Evolutionary conservation across 768 basidiomycete genomes (phyloP), one percentile per base, ranked within the genome.

Genomic region (Leccinellum albellum): DNA sequence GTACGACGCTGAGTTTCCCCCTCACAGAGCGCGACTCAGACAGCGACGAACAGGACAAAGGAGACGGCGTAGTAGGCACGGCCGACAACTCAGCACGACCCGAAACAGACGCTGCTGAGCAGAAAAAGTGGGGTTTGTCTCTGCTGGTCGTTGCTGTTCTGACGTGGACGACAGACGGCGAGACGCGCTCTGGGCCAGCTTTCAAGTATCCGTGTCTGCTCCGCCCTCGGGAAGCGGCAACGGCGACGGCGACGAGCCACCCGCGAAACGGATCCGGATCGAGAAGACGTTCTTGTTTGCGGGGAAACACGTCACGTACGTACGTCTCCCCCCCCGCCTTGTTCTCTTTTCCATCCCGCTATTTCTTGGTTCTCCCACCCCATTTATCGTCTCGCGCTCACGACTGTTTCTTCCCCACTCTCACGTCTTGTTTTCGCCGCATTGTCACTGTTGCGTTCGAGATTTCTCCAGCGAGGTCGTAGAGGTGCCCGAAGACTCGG

Each of bases 261-360:
- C 61, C 14, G 50, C 68, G n/a, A 79, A 75, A 53, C 75, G 77
- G 62, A 78, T 94, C 33, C 88, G 85, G 71, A 75, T 94, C 48
- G 80, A 85, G 68, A 88, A 84, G 66, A 79, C 76, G 33, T 88
- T 85, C 69, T 69, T 82, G 32, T 94, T 88, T 64, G 91, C 90
- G 1, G 92, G 91, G 23, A 85, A 93, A 58, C 81, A 86, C 31
- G 76, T 87, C 47, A 73, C 78, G 92, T 93, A 70, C 65, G 87
- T 78, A 70, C 65, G 87, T 78, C 5, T n/a, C n/a, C n/a, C n/a
- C n/a, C n/a, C n/a, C n/a, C n/a, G n/a, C n/a, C n/a, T n/a, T n/a
- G n/a, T n/a, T n/a, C n/a, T n/a, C n/a, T n/a, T n/a, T n/a, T 14
- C 1, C 5, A 17, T 37, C 12, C 9, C 42, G 4, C 23, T 13